A percentile compares a stretch with the other conserved stretches of the same genome.
Evolutionary conservation across 352 stramenopile species (phyloP).

Genomic region (Albugo laibachii): DNA sequence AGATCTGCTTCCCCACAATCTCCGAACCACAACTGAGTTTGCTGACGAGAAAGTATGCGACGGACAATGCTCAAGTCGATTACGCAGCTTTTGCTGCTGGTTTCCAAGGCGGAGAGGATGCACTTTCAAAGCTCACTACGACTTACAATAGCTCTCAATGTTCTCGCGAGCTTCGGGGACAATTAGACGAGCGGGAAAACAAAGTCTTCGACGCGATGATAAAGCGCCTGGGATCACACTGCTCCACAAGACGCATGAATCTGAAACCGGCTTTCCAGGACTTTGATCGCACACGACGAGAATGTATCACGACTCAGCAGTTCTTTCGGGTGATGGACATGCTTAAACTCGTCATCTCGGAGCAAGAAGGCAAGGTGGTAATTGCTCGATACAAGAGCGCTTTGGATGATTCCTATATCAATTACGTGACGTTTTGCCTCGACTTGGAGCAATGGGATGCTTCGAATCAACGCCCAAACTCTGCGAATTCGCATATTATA

Average conservation of each 20-base stretch:
- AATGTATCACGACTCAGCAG: conserved; percentile 64
- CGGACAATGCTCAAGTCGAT: conserved; percentile 38
- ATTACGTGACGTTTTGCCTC: conserved; percentile 72
- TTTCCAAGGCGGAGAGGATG: conserved; percentile 16
- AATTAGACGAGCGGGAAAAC: conserved; percentile 23
- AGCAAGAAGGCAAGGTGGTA: conserved; percentile 14
- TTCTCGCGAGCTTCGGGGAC: conserved; percentile 36
- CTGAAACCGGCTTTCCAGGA: conserved; percentile 70
- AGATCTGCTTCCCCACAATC: conserved; percentile 49
- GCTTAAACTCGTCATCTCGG: conserved; percentile 3
- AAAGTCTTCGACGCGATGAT: conserved; percentile 29
- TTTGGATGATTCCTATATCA: conserved; percentile 55
- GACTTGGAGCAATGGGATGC: conserved; percentile 22
- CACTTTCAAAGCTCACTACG: conserved; percentile 6
- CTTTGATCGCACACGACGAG: conserved; percentile 50
- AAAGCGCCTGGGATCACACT: conserved; percentile 35
- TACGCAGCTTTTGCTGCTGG: conserved; percentile 58
- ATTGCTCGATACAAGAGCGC: conserved; percentile 38
- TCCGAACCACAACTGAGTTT: conserved; percentile 34
- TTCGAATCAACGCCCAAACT: conserved; percentile 16
- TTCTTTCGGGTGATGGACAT: conserved; percentile 59
- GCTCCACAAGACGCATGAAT: conserved; percentile 32
- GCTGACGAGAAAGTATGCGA: conserved; percentile 38
- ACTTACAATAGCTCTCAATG: conserved; percentile 15
- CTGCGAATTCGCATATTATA: conserved; percentile 3